Conservation (phyloP, 2,329 filamentous ascomycete genomes). For the Beauveria asiatica region DNA sequence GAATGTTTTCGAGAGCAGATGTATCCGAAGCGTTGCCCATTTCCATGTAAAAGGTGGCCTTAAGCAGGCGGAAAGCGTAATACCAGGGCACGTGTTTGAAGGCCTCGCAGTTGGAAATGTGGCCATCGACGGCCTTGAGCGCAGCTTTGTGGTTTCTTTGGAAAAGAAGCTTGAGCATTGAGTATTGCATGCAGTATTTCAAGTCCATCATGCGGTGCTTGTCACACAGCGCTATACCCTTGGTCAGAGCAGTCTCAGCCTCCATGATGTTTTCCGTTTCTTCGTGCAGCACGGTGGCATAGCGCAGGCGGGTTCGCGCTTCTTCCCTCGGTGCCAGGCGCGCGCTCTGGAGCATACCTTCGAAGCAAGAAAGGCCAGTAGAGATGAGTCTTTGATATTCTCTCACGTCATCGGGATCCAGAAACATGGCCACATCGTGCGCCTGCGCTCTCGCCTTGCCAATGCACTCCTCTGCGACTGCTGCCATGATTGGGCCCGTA, state of each 20-base stretch:
- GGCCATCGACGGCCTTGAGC: conserved; percentile 60
- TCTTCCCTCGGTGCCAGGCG: conserved; percentile 57
- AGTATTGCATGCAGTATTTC: conserved; percentile 70
- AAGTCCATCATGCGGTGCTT: conserved; percentile 50
- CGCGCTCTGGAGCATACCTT: conserved; percentile 55
- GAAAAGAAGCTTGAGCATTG: conserved; percentile 61
- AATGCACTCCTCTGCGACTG: conserved; percentile 71
- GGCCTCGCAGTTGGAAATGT: conserved; percentile 60
- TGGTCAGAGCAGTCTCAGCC: conserved; percentile 62
- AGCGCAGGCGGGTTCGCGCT: conserved; percentile 59
- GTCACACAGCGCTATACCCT: conserved; percentile 62
- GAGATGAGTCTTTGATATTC: conserved; percentile 65
- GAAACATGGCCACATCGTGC: conserved; percentile 33
- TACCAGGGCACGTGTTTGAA: conserved; percentile 64
- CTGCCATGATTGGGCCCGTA: conserved; percentile 52
- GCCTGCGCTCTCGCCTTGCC: conserved; percentile 51
- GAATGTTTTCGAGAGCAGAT: conserved; percentile 60
- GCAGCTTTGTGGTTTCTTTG: conserved; percentile 64
- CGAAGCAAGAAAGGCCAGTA: conserved; percentile 64
- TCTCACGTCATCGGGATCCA: conserved; percentile 38
- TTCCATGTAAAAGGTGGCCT: conserved; percentile 60
- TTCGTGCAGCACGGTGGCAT: conserved; percentile 62
- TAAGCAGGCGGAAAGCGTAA: conserved; percentile 68
- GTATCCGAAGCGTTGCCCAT: conserved; percentile 51
- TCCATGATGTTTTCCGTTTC: conserved; percentile 71